Base-by-base conservation (phyloP, 805 yeast species). In the Candida palmyrensis region DNA sequence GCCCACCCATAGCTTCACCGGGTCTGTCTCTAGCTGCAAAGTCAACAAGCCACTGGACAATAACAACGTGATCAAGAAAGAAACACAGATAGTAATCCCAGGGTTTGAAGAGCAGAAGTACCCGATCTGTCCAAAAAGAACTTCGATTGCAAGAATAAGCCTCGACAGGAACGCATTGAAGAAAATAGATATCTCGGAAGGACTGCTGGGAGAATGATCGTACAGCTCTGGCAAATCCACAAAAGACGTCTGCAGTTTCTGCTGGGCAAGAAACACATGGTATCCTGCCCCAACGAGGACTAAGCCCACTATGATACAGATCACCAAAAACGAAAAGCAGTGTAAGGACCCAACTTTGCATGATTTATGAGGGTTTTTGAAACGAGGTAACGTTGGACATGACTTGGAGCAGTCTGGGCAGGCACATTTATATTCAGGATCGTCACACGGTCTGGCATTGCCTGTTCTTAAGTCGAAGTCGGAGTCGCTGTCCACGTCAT, bases 1-100 rank as follows among this genome's bases (percentile, higher is more conserved):
- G 43, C 92, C 81, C 0, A 92, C 97, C 98, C 98, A 90, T 19
- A 90, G 62, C 40, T 80, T 77, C 3, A 83, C 74, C 0, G 98
- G 97, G 43, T 84, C 68, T 2, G 77, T 77, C 51, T 89, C 97
- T 18, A 89, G 63, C 28, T 75, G 56, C 7, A 79, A 65, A 33
- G 62, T 55, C 5, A 55, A 45, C 29, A 77, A 57, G 6, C 84
- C 86, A 0, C 71, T 51, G 2, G 83, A 68, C 7, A 25, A 9
- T 5, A 29, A 11, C 11, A 82, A 45, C 1, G 73, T 33, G 1
- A 67, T 40, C 0, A 77, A 32, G 1, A 49, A 5, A 6, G 60
- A 32, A 19, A 55, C 42, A 0, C 39, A 9, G 10, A 66, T 55
- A 5, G 54, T 48, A 2, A 39, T 33, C 2, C 43, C 66, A 0